Evolutionary conservation across 768 basidiomycete genomes (phyloP).

Genomic region (Leccinum incarnatum): DNA sequence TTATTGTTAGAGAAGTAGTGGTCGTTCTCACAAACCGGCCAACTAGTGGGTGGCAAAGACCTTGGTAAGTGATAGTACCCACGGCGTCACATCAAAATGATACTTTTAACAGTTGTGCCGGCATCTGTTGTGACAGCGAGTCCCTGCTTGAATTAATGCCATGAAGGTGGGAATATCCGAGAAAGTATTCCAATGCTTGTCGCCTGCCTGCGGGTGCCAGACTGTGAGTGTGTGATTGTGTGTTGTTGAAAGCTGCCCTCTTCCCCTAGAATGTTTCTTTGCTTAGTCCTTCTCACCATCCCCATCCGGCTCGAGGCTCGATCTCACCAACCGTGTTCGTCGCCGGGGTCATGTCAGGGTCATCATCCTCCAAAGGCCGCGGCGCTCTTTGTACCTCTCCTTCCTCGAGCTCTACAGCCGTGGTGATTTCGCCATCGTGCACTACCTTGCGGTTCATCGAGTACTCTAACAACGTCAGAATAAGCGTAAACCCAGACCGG

Average conservation of each 20-base stretch:
- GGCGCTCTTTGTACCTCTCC: slow-evolving; percentile 1
- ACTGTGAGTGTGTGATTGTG: neutral
- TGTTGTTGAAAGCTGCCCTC: neutral
- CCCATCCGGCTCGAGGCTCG: neutral
- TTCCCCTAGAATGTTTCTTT: neutral
- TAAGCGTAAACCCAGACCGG: slow-evolving; percentile 55
- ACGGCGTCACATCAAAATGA: too few species aligned
- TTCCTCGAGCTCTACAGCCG: slow-evolving; percentile 33
- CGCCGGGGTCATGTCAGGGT: neutral
- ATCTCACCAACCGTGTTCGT: neutral
- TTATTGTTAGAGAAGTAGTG: too few species aligned
- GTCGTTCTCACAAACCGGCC: too few species aligned
- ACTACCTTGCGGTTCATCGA: slow-evolving; percentile 54
- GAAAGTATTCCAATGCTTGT: neutral
- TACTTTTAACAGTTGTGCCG: too few species aligned
- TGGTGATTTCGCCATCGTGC: slow-evolving; percentile 28
- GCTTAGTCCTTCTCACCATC: neutral
- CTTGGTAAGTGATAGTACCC: too few species aligned
- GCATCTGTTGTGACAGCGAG: too few species aligned
- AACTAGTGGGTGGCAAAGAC: too few species aligned
- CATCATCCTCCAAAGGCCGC: neutral
- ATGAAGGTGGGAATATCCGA: neutral
- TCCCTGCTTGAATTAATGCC: neutral
- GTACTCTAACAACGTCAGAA: slow-evolving; percentile 56
- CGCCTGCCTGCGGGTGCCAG: neutral